Conservation (phyloP, 192 early-diverging fungal genomes). For the Mortierella hygrophila region DNA sequence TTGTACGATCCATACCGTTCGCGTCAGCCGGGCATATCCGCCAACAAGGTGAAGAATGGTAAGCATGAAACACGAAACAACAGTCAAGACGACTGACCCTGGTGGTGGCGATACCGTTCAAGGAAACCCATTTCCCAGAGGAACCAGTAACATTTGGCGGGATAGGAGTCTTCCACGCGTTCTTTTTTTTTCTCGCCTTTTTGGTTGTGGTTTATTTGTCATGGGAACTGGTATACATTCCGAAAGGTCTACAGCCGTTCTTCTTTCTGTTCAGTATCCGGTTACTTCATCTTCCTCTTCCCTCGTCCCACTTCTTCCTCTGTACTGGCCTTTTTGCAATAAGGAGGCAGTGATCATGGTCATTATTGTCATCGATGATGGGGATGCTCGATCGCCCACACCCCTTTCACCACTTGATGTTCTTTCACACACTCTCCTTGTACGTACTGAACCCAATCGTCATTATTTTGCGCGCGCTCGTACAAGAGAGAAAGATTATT, state of each 20-base stretch:
- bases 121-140: not conserved
- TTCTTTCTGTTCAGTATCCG: not conserved
- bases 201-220: not conserved
- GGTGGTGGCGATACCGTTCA: not conserved
- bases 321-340: not conserved
- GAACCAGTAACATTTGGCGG: not conserved
- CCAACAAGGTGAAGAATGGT: constrained; percentile 51
- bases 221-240: not conserved
- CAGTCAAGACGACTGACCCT: not conserved
- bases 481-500: not conserved
- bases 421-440: not conserved
- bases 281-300: not conserved
- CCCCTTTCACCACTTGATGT: not conserved
- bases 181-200: constrained; percentile 12
- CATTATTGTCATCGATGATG: no score
- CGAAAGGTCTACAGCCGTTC: not conserved
- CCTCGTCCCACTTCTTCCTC: no score
- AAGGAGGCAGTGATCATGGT: no score
- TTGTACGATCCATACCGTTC: constrained; percentile 51
- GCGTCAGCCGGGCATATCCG: constrained; percentile 41
- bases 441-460: not conserved
- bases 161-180: not conserved
- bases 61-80: not conserved
- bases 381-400: not conserved
- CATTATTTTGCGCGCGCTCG: not conserved